Conservation (phyloP, 2,329 filamentous ascomycete species). For the Claviceps arundinis region DNA sequence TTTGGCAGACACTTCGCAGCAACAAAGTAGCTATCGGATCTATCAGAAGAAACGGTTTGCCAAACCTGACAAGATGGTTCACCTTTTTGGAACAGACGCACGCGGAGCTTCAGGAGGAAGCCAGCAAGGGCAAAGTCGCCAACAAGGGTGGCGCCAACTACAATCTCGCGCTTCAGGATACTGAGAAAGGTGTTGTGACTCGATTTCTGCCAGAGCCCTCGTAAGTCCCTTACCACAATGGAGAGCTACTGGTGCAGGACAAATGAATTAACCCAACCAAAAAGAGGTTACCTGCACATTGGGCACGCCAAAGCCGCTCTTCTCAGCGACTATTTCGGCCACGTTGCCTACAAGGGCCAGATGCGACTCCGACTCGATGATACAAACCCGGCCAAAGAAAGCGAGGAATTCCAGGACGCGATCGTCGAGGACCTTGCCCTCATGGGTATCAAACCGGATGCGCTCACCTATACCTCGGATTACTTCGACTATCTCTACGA, state of each 20-base stretch:
- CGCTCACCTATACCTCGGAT: conserved; percentile 81
- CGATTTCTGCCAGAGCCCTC: conserved; percentile 91
- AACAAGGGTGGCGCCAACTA: conserved; percentile 76
- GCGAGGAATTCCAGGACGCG: conserved; percentile 87
- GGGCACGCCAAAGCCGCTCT: conserved; percentile 90
- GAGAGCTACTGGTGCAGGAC: neutral
- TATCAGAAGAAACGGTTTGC: conserved; percentile 62
- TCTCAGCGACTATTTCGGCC: conserved; percentile 92
- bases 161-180: conserved; percentile 74
- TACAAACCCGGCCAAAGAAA: conserved; percentile 95
- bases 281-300: conserved; percentile 75
- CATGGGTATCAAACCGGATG: conserved; percentile 84
- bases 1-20: conserved; percentile 71
- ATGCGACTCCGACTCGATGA: conserved; percentile 90
- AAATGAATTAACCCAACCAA: conserved; percentile 2
- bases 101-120: conserved; percentile 58
- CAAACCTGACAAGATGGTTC: conserved; percentile 79
- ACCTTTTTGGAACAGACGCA: conserved; percentile 70
- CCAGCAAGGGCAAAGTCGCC: conserved; percentile 56
- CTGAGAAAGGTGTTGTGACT: conserved; percentile 79
- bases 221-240: conserved; percentile 27
- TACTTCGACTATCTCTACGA: conserved; percentile 91
- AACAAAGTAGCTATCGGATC: conserved; percentile 77
- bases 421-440: conserved; percentile 85
- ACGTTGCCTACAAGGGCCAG: conserved; percentile 83